These are phyloP conservation scores for Orbilia quercus DNA, from an alignment of 2,329 filamentous ascomycete species.

Conservation along the genomic window DNA sequence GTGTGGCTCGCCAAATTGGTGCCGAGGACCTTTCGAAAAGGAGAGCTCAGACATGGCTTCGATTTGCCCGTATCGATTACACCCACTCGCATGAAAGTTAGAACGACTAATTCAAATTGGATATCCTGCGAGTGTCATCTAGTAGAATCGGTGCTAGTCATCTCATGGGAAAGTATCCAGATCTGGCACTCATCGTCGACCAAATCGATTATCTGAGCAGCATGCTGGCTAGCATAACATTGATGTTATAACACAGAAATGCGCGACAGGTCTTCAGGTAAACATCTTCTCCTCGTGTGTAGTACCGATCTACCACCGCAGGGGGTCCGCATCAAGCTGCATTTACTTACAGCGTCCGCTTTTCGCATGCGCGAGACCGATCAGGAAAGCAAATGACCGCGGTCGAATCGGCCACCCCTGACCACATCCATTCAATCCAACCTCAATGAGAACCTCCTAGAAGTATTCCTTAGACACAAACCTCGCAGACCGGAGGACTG, in stretches of 20 bases:
- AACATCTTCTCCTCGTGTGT: constrained; percentile 12
- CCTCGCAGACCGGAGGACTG: neutral
- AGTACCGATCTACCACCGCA: constrained; percentile 15
- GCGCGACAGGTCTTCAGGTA: no score
- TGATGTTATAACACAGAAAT: neutral
- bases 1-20: constrained; percentile 38
- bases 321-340: constrained; percentile 17
- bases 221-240: no score
- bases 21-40: constrained; percentile 38
- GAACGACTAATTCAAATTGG: constrained; percentile 18
- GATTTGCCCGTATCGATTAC: constrained; percentile 33
- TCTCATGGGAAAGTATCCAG: no score
- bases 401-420: neutral
- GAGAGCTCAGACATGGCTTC: constrained; percentile 46
- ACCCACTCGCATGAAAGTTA: constrained; percentile 3
- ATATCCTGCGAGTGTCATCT: no score
- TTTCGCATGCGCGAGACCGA: constrained; percentile 49
- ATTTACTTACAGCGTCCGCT: constrained; percentile 12
- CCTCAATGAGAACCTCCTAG: neutral
- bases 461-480: no score
- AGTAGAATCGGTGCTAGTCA: no score
- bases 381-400: constrained; percentile 32
- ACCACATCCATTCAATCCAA: neutral
- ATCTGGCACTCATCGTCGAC: no score
- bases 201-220: constrained; percentile 2